Base-by-base conservation (phyloP, 2,329 filamentous ascomycete species). In the Aureobasidium sp. region DNA sequence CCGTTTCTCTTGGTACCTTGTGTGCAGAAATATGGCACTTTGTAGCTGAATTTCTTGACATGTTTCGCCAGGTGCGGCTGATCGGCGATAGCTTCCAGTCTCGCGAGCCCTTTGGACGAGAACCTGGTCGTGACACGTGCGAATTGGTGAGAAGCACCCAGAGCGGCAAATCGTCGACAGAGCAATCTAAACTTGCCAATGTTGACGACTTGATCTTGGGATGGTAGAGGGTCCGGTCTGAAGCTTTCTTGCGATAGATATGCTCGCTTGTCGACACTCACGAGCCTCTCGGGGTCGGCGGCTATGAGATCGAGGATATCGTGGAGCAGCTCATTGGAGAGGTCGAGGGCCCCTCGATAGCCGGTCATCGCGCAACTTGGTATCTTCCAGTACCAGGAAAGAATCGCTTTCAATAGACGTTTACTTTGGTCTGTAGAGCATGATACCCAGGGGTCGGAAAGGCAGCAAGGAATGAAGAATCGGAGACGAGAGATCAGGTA, bases 1-100 rank as follows among this genome's bases (percentile, higher is more conserved):
- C 39, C 22, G 25, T 29, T 27, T 15, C 22, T 48, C 15, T 34
- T 48, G 70, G 62, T 68, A 82, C 82, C 80, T 74, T 80, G 75
- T 63, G 77, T 76, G 70, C 83, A 84, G 69, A 84, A 84, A 67
- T 80, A 82, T 5, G 82, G 82, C 61, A 85, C 80, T 72, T 84
- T 78, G 70, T 85, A 85, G 65, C 80, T 83, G 70, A 85, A 83
- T 68, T 84, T 83, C 68, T 80, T 82, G 63, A 84, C 82, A 69
- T 82, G 77, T 59, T 74, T 71, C 17, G 81, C 79, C 22, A 85
- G 74, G 69, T 81, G 77, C 20, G 74, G 73, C 65, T 79, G 77
- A 53, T 73, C 72, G 36, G 80, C 77, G 63, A 84, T 77, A 42
- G 75, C 74, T 60, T 80, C 76, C 51, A 84, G 70, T 39, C 77